Percentiles rank a stretch among this genome's conserved stretches.
These are phyloP conservation scores for Hyphochytrium catenoides DNA, from an alignment of 352 stramenopile species.

Conservation along the genomic window DNA sequence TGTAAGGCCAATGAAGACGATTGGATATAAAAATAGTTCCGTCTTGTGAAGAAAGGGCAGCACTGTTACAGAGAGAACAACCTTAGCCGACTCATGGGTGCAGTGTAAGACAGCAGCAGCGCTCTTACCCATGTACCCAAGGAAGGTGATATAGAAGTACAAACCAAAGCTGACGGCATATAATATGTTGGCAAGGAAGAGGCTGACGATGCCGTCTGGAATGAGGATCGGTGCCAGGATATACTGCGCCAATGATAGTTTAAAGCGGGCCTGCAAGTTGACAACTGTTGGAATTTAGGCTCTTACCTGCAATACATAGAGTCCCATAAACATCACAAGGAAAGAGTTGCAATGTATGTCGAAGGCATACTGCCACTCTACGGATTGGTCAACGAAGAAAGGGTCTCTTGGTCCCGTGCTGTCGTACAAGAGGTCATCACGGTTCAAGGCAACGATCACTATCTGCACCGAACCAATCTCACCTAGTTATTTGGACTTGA, in stretches of 20 bases:
- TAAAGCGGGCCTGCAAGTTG: slow-evolving; percentile 3
- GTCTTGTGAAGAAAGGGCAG: slow-evolving; percentile 69
- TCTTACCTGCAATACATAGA: slow-evolving; percentile 70
- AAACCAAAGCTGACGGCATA: slow-evolving; percentile 76
- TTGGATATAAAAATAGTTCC: slow-evolving; percentile 59
- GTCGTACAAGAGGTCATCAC: slow-evolving; percentile 9
- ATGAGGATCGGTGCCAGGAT: slow-evolving; percentile 79
- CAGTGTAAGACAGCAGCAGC: neutral
- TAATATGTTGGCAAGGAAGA: slow-evolving; percentile 75
- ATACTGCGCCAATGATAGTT: slow-evolving; percentile 51
- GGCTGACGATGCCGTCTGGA: slow-evolving; percentile 53
- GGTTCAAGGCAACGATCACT: slow-evolving; percentile 2
- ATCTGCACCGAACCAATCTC: slow-evolving; percentile 7
- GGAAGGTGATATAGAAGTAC: slow-evolving; percentile 96
- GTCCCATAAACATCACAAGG: slow-evolving; percentile 84
- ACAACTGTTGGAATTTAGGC: slow-evolving; percentile 4
- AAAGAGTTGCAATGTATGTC: slow-evolving; percentile 99
- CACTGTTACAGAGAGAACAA: slow-evolving; percentile 12
- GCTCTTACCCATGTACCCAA: slow-evolving; percentile 74
- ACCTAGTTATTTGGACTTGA: slow-evolving; percentile 1
- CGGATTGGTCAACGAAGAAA: slow-evolving; percentile 79
- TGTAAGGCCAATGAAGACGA: slow-evolving; percentile 35
- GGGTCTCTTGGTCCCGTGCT: slow-evolving; percentile 30
- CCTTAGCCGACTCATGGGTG: slow-evolving; percentile 1
- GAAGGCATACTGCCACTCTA: slow-evolving; percentile 98